A percentile compares a stretch with the other conserved stretches of the same genome.
phyloP scores from a whole-genome alignment of 2,329 filamentous ascomycete genomes.

The Botrytis cinerea region DNA sequence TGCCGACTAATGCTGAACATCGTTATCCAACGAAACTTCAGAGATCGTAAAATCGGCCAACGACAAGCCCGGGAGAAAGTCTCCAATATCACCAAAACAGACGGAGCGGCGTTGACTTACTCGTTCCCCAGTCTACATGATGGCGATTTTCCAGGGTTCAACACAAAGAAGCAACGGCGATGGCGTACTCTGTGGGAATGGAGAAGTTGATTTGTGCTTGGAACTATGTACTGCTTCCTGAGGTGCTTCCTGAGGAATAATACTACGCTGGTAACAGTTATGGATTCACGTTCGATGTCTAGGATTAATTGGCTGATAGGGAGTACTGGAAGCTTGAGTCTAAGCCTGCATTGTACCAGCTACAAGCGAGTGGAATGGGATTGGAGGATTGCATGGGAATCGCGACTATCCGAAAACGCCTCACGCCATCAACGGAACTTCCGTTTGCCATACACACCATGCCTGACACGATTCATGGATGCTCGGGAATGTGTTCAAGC shows the following conservation, averaged over 20 bases:
- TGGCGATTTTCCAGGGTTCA: background rate
- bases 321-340: no score
- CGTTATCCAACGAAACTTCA: background rate
- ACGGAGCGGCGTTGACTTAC: background rate
- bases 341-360: background rate
- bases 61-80: background rate
- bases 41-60: slow-evolving; percentile 9
- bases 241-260: background rate
- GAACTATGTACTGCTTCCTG: background rate
- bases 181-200: background rate
- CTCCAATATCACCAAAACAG: background rate
- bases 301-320: background rate
- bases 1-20: slow-evolving; percentile 1
- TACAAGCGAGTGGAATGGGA: background rate
- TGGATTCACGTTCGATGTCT: background rate
- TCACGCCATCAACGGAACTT: slow-evolving; percentile 2
- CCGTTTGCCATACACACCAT: background rate
- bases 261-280: background rate
- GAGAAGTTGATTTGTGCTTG: slow-evolving; percentile 12
- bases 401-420: slow-evolving; percentile 9
- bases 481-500: slow-evolving; percentile 14
- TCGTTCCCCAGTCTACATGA: slow-evolving; percentile 10
- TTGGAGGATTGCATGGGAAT: slow-evolving; percentile 6
- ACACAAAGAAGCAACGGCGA: background rate
- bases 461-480: slow-evolving; percentile 12